These are phyloP conservation scores for Bassia scoparia DNA, from an alignment of 148 eudicot genomes.

Conservation along the genomic window DNA sequence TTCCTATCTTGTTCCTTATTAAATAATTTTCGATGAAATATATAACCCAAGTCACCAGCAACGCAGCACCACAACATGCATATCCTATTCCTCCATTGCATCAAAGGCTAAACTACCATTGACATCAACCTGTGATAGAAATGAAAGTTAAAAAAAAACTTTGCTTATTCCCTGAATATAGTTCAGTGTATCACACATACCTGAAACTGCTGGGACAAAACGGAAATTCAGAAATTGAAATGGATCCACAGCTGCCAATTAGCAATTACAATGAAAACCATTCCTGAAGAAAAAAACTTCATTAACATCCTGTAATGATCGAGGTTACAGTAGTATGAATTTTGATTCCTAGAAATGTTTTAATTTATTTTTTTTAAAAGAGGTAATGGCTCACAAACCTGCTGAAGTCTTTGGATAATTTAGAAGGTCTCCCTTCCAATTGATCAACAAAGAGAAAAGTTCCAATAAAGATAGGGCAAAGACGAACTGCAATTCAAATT, in stretches of 20 bases:
- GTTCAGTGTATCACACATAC: constrained; percentile 32
- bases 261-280: constrained; percentile 83
- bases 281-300: constrained; percentile 51
- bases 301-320: neutral
- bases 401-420: constrained; percentile 81
- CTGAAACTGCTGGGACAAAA: constrained; percentile 95
- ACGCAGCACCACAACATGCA: too few relatives aligned
- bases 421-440: constrained; percentile 74
- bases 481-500: constrained; percentile 59
- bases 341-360: neutral
- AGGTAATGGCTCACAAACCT: constrained; percentile 41
- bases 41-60: too few relatives aligned
- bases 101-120: too few relatives aligned
- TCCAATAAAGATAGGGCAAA: constrained; percentile 86
- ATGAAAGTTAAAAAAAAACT: too few relatives aligned
- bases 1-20: too few relatives aligned
- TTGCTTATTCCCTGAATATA: neutral
- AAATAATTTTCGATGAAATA: too few relatives aligned
- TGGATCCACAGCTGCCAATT: constrained; percentile 99
- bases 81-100: neutral
- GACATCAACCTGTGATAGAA: too few relatives aligned
- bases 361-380: neutral
- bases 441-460: constrained; percentile 60
- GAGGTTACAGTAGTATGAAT: neutral
- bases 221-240: constrained; percentile 93